A percentile compares a stretch with the other conserved stretches of the same genome.
Evolutionary conservation across 352 stramenopile species (phyloP).

Genomic region (Aphanomyces stellatus): DNA sequence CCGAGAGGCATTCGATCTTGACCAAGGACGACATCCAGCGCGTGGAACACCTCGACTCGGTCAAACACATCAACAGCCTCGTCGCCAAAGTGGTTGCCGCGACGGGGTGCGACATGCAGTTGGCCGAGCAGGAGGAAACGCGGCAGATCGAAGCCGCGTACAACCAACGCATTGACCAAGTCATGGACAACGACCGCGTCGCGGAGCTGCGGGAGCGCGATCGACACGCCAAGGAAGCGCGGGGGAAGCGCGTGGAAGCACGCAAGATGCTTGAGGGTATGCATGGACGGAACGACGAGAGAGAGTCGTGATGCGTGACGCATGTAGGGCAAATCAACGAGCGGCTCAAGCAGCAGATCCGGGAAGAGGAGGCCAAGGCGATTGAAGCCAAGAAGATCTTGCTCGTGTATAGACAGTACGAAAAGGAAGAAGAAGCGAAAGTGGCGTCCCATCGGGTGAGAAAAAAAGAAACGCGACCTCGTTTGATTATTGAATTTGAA

Average conservation of each 20-base stretch:
- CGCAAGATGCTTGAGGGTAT: slow-evolving; percentile 44
- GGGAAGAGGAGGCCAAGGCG: slow-evolving; percentile 66
- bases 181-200: slow-evolving; percentile 58
- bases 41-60: slow-evolving; percentile 50
- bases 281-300: neutral
- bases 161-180: slow-evolving; percentile 56
- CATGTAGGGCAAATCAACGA: slow-evolving; percentile 48
- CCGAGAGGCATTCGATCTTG: slow-evolving; percentile 48
- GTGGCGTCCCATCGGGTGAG: slow-evolving; percentile 22
- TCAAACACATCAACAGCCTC: slow-evolving; percentile 61
- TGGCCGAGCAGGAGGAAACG: slow-evolving; percentile 38
- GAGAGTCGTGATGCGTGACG: neutral
- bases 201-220: slow-evolving; percentile 47
- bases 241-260: slow-evolving; percentile 47
- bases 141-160: slow-evolving; percentile 43
- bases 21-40: slow-evolving; percentile 50
- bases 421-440: slow-evolving; percentile 53
- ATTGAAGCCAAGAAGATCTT: slow-evolving; percentile 73
- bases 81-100: slow-evolving; percentile 52
- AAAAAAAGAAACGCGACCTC: too few relatives aligned
- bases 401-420: slow-evolving; percentile 73
- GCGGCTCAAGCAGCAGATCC: slow-evolving; percentile 53
- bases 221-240: slow-evolving; percentile 30
- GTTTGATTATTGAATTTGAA: too few relatives aligned
- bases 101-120: slow-evolving; percentile 41